Evolutionary conservation across 2,329 filamentous ascomycete species (phyloP), one percentile per base, ranked within the genome.

Genomic region (Sarocladiaceae sp.): DNA sequence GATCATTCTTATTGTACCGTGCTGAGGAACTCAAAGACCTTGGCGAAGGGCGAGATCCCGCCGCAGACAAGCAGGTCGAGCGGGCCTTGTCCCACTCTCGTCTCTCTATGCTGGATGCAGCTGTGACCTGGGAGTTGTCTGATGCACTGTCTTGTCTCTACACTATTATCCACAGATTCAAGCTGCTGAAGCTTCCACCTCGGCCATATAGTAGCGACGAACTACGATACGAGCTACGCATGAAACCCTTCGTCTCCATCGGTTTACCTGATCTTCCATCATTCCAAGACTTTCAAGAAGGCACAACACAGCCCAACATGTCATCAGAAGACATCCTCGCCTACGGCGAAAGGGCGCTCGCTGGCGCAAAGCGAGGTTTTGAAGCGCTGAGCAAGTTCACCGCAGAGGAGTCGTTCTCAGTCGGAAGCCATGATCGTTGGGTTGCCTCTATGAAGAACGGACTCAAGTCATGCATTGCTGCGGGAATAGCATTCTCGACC

Each of bases 171-270:
- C 65, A 74, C 25, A 84, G 87, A 8, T 73, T 87, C 6, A 60
- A 66, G 23, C 63, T 84, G 55, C 58, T 90, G 59, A 69, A 73
- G 49, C 53, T 70, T 0, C 79, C 75, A 4, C 66, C 67, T 0
- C 72, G 82, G 1, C 84, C 86, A 0, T 95, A 91, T 64, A 82
- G 84, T 53, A 80, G 79, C 15, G 80, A 87, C 53, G 69, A 75
- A 28, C 71, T 91, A 4, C 83, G 90, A 12, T 92, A 94, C 65
- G 87, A 94, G 58, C 71, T 95, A 10, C 87, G 92, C 54, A 94
- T 96, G 89, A 88, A 87, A 61, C 89, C 90, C 0, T 96, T 95
- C 62, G 74, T 86, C 1, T 66, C 73, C 7, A 79, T 96, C 52
- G 78, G 80, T 10, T 75, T 89, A 2, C 88, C 90, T 0, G 79